Conservation (phyloP, 805 yeast species). For the Ogataea populi-albae region DNA sequence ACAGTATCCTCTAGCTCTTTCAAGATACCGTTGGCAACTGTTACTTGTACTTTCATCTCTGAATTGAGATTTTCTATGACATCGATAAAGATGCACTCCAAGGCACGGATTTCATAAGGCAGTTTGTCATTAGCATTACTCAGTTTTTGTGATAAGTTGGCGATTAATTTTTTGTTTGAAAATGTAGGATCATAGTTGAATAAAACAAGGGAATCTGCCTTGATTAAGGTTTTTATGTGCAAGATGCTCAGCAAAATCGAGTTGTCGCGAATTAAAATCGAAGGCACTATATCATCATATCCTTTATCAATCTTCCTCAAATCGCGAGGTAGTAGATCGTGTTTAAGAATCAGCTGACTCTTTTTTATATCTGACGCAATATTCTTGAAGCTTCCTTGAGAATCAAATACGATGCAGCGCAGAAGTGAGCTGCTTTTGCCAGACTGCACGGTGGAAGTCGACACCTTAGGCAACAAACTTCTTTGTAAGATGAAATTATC, state of each 20-base stretch:
- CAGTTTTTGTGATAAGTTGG: constrained; percentile 40
- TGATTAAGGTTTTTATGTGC: constrained; percentile 51
- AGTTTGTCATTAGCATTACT: constrained; percentile 37
- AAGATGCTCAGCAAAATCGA: constrained; percentile 47
- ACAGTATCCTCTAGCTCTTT: constrained; percentile 78
- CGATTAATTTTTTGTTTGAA: constrained; percentile 43
- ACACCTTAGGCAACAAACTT: constrained; percentile 24
- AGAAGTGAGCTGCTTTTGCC: constrained; percentile 17
- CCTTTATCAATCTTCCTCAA: constrained; percentile 49
- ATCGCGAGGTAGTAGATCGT: constrained; percentile 51
- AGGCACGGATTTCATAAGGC: constrained; percentile 87
- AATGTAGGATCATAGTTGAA: constrained; percentile 46
- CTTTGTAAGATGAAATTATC: constrained; percentile 25
- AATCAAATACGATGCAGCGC: constrained; percentile 50
- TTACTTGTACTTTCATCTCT: constrained; percentile 82
- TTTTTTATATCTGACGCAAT: constrained; percentile 46
- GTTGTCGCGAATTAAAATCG: constrained; percentile 45
- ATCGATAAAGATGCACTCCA: constrained; percentile 81
- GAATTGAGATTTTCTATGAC: constrained; percentile 76
- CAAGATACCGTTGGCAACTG: constrained; percentile 70
- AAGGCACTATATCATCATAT: constrained; percentile 54
- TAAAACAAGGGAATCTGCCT: constrained; percentile 49
- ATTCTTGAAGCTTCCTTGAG: constrained; percentile 40
- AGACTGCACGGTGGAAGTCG: constrained; percentile 6
- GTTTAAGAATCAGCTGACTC: constrained; percentile 40